Base-by-base conservation (phyloP, 805 yeast species). In the Grigorovia jiainica region DNA sequence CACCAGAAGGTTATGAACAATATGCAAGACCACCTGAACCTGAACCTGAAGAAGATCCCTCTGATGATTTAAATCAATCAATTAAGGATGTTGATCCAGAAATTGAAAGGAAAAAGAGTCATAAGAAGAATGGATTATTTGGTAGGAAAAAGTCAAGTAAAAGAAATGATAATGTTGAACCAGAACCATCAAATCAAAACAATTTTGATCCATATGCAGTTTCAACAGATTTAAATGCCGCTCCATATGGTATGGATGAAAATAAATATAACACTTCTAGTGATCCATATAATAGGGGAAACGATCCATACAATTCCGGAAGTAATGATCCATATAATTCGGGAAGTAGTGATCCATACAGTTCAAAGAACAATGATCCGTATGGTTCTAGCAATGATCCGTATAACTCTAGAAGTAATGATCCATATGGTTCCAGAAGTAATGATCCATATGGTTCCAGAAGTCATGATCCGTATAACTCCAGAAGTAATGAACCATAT, bases 1-100 rank as follows among this genome's bases (percentile, higher is more conserved):
- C 71, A 1, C 72, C 72, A 15, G 55, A 59, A 37, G 70, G 70
- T 1, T 66, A 66, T 45, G 64, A 61, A 34, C 49, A 54, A 33
- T 50, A 51, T 34, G 61, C 62, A 10, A 46, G 36, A 16, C 52
- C 50, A 6, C 32, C 21, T n/a, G 33, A 27, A 8, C 37, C 39
- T 6, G 33, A 10, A 10, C 11, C 15, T 4, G 33, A 27, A 27
- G 24, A 3, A 13, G 40, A 32, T 18, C 27, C 34, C 29, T 36
- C 24, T n/a, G 34, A 36, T 37, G 47, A 40, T 33, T 20, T 41
- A 18, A 43, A 41, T 24, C 35, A 35, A 19, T 18, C 40, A 11
- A 42, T 38, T 11, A 8, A 31, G 19, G 44, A 37, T 35, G 15
- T 17, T 9, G 36, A 41, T 3, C 7, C 29, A 3, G 33, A 13